Evolutionary conservation across 2,329 filamentous ascomycete genomes (phyloP).

Genomic region (Diaporthe ilicicola): DNA sequence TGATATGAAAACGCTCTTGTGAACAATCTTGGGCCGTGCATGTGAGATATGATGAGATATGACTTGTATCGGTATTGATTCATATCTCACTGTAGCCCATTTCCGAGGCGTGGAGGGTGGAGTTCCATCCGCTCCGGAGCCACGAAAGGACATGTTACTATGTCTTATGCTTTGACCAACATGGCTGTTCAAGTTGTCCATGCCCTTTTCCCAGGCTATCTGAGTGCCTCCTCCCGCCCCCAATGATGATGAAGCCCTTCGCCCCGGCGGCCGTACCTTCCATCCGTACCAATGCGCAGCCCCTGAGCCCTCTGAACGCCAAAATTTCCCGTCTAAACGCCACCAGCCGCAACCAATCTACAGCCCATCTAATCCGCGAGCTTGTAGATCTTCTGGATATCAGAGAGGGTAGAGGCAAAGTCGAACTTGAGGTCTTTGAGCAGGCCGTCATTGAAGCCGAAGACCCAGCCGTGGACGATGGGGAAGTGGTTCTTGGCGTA

Average conservation of each 20-base stretch:
- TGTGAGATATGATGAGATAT: no score
- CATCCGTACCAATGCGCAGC: background rate
- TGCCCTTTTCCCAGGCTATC: background rate
- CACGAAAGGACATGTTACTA: background rate
- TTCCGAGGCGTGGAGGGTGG: no score
- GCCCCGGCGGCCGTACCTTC: background rate
- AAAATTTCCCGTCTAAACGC: background rate
- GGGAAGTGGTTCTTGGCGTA: slow-evolving; percentile 71
- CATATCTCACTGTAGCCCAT: no score
- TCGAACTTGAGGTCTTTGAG: slow-evolving; percentile 68
- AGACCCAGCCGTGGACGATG: slow-evolving; percentile 79
- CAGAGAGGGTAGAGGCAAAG: slow-evolving; percentile 58
- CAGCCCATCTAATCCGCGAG: slow-evolving; percentile 41
- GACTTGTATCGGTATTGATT: background rate
- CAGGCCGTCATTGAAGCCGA: slow-evolving; percentile 73
- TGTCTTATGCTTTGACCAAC: background rate
- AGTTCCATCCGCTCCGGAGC: background rate
- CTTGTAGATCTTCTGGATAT: slow-evolving; percentile 69
- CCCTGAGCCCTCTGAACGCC: slow-evolving; percentile 1
- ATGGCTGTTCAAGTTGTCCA: background rate
- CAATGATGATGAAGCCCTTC: background rate
- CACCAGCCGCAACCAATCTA: background rate
- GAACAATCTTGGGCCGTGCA: background rate
- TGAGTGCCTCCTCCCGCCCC: background rate
- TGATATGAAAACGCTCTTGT: no score